These are phyloP conservation scores for Acacia crassicarpa DNA, from an alignment of 306 rosid species.

Conservation along the genomic window DNA sequence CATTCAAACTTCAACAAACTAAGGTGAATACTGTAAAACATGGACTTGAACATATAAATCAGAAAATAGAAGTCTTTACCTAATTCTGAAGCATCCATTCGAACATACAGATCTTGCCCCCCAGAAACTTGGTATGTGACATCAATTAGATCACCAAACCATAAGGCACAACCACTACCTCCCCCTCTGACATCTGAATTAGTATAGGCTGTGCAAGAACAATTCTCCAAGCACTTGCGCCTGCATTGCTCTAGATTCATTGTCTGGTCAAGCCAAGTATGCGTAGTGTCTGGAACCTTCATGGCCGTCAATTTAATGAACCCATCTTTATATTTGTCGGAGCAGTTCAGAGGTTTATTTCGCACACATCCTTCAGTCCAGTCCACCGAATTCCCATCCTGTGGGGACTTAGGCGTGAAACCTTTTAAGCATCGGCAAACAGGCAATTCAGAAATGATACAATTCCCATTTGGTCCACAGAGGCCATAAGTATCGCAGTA, in stretches of 20 bases:
- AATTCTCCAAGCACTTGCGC: background rate
- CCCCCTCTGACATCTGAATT: background rate
- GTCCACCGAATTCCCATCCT: background rate
- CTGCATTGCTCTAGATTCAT: background rate
- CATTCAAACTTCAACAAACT: background rate
- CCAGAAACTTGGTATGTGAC: background rate
- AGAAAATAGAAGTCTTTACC: background rate
- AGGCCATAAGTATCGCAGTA: background rate
- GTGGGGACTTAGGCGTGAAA: background rate
- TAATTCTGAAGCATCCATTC: background rate
- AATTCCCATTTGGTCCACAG: constrained; percentile 16
- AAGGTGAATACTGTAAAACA: too few relatives aligned
- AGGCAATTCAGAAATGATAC: background rate
- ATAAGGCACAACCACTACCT: background rate
- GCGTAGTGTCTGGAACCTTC: background rate
- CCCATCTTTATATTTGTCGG: background rate
- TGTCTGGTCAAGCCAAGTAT: background rate
- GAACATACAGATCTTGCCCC: background rate
- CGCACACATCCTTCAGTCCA: background rate
- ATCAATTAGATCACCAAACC: constrained; percentile 3
- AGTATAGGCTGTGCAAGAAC: background rate
- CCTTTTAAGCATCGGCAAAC: background rate
- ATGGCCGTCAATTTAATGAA: background rate
- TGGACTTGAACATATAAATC: too few relatives aligned
- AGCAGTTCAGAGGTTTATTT: background rate